A percentile compares a stretch with the other conserved stretches of the same genome.
These are phyloP conservation scores for Cinnamomum chago DNA, from an alignment of 164 flowering plant species.

Conservation along the genomic window DNA sequence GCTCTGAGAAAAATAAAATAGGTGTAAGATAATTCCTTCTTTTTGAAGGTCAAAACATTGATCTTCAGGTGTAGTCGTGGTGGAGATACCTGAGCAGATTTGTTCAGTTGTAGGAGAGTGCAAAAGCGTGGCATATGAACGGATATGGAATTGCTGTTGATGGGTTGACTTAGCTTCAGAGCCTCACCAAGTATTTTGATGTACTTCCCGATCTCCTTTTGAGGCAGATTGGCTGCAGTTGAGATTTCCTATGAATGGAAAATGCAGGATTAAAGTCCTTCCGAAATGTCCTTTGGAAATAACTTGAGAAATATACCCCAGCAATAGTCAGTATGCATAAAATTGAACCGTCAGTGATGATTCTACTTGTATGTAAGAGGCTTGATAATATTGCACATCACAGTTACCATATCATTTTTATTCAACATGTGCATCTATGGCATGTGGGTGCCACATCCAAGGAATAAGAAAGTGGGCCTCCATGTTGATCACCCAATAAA, in stretches of 20 bases:
- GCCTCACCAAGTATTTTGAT: constrained; percentile 97
- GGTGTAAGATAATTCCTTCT: not conserved
- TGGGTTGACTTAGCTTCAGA: constrained; percentile 87
- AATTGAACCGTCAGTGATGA: not conserved
- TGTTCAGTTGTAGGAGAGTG: constrained; percentile 91
- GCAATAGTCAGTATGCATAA: not conserved
- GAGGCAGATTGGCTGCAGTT: constrained; percentile 92
- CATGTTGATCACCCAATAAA: not conserved
- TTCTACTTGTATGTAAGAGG: not conserved
- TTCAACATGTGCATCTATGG: too few relatives aligned
- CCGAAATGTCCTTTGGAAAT: not conserved
- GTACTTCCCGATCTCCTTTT: constrained; percentile 98
- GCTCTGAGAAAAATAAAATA: constrained; percentile 38
- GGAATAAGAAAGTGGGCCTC: not conserved
- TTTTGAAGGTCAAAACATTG: not conserved
- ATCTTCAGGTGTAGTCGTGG: not conserved
- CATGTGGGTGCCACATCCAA: not conserved
- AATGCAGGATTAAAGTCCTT: not conserved
- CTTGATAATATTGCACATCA: not conserved
- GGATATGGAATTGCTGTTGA: constrained; percentile 93
- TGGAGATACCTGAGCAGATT: constrained; percentile 81
- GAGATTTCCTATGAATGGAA: constrained; percentile 69
- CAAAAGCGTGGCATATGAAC: constrained; percentile 99
- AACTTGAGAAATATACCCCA: not conserved
- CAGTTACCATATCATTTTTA: not conserved